Percentiles rank a stretch among this genome's conserved stretches.
Evolutionary conservation across 331 rosid species (phyloP).

Genomic region (Pyrus hybrid): DNA sequence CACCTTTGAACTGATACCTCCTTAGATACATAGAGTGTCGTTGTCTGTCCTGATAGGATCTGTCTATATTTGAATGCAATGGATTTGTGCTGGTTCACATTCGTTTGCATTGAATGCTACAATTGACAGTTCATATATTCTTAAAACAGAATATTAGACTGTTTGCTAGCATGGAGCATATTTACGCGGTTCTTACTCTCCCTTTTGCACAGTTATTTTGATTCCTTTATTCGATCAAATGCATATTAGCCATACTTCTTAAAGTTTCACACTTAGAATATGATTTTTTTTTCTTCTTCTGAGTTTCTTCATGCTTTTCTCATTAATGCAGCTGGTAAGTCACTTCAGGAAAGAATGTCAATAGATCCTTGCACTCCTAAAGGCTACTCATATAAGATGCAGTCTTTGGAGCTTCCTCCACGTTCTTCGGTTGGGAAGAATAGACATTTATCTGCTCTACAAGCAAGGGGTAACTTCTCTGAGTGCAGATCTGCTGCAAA

Average conservation of each 20-base stretch:
- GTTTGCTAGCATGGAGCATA: neutral
- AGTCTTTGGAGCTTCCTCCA: conserved; percentile 50
- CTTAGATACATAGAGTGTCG: neutral
- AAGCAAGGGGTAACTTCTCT: conserved; percentile 73
- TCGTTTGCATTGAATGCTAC: neutral
- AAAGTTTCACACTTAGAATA: neutral
- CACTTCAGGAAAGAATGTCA: conserved; percentile 31
- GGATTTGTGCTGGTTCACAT: neutral
- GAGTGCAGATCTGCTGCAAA: conserved; percentile 86
- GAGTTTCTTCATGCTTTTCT: conserved; percentile 10
- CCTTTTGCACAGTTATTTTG: neutral
- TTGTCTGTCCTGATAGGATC: neutral
- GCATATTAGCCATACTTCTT: neutral
- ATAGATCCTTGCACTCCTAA: conserved; percentile 86
- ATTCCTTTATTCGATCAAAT: neutral
- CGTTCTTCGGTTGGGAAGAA: conserved; percentile 28
- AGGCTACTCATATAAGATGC: conserved; percentile 51
- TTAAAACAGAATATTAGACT: neutral
- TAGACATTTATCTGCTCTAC: conserved; percentile 34
- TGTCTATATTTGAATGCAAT: neutral
- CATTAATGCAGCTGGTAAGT: conserved; percentile 57
- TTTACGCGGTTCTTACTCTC: neutral
- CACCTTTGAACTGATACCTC: neutral
- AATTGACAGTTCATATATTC: neutral
- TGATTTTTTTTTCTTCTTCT: conserved; percentile 2